Percentiles rank a stretch among this genome's conserved stretches.
phyloP scores from a whole-genome alignment of 805 yeast species.

The Starmerella etchellsii region DNA sequence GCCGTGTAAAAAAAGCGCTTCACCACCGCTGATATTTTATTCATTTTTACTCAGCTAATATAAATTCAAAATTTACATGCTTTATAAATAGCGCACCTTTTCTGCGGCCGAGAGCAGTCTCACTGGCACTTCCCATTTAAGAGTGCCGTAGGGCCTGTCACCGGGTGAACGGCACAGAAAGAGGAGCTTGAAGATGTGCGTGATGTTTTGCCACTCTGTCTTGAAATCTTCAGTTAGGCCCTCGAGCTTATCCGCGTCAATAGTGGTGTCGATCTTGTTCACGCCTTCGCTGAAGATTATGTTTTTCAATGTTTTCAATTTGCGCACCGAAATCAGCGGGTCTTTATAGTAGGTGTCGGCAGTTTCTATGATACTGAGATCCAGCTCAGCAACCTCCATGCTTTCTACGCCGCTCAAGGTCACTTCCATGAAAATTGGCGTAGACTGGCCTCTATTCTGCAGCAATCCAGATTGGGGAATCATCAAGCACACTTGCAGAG shows the following conservation, averaged over 20 bases:
- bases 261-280: not conserved
- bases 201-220: slow-evolving; percentile 12
- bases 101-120: slow-evolving; percentile 8
- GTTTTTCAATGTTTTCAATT: not conserved
- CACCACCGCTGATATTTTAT: too few relatives aligned
- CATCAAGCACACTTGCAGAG: not conserved
- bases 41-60: too few relatives aligned
- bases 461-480: not conserved
- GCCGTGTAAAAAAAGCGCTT: too few relatives aligned
- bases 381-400: not conserved
- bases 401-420: not conserved
- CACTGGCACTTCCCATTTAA: slow-evolving; percentile 8
- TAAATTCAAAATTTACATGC: too few relatives aligned
- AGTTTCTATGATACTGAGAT: slow-evolving; percentile 1
- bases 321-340: not conserved
- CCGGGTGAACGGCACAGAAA: not conserved
- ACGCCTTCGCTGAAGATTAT: not conserved
- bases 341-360: slow-evolving; percentile 7
- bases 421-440: not conserved
- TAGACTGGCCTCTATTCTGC: not conserved
- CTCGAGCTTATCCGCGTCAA: not conserved
- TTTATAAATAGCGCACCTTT: not conserved
- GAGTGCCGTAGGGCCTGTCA: not conserved
- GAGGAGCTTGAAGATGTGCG: slow-evolving; percentile 5
- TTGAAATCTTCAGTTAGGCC: slow-evolving; percentile 9